Evolutionary conservation across 306 rosid genomes (phyloP), one percentile per base, ranked within the genome.

Genomic region (Lathyrus oleraceus): DNA sequence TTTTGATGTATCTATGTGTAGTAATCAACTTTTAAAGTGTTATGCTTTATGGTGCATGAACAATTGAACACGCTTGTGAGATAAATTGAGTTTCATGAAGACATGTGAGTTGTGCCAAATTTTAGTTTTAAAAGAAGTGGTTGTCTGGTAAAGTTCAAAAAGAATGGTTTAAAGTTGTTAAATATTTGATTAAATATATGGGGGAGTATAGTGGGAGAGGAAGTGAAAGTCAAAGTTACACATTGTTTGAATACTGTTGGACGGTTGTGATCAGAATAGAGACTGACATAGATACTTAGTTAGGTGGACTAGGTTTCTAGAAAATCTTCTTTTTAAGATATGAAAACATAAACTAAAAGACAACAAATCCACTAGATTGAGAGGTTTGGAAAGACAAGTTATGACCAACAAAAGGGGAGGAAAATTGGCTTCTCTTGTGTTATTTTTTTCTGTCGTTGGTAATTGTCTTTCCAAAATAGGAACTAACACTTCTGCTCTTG

Each of bases 141-240:
- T 67, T 87, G 86, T 76, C 83, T 74, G 84, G 79, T 83, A 82
- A 85, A 79, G 70, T 62, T 71, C 66, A 65, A 63, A 43, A 68
- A 76, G 76, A 78, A 82, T 11, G 69, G 79, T 71, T 62, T 73
- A 82, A 81, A 75, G 72, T 42, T 49, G 48, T 54, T 8, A 38
- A 3, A 44, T 62, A 68, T 45, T 44, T 47, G 30, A 57, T 58
- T 28, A 58, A 58, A 58, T 30, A 53, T 60, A 15, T 66, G 53
- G 78, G 60, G 51, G 45, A 73, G 72, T 69, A 28, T 35, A 70
- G 75, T 71, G 43, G 73, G 40, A 62, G 59, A 62, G 77, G 71
- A 76, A 79, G 85, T 78, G 90, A 82, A 90, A 85, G 96, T 93
- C 96, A 85, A 93, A 84, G 84, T 81, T 81, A 56, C 83, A 75